Base-by-base conservation (phyloP, 2,329 filamentous ascomycete species). In the Penicillium griseofulvum region DNA sequence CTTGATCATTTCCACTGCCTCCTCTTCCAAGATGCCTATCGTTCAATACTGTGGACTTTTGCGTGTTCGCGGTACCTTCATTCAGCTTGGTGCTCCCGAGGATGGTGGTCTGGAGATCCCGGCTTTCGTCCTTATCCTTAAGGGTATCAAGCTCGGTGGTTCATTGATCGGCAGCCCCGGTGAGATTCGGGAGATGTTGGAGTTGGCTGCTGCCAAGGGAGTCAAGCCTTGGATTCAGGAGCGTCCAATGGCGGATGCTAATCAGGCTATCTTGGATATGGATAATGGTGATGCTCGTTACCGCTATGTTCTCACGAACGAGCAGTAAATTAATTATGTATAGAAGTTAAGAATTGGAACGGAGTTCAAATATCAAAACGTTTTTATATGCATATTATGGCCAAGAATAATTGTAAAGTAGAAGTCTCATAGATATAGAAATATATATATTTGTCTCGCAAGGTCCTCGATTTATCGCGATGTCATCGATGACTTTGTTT, bases 1-100 rank as follows among this genome's bases (percentile, higher is more conserved):
- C 60, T 65, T 85, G 29, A 83, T 85, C 60, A 68, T 85, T 50
- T 81, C 71, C 56, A 85, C 83, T 1, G 81, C 83, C 16, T 81
- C 79, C 3, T 79, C 76, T 0, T 76, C 79, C 2, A 79, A 83
- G 62, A 65, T 65, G 62, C 62, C 62, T 7, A 56, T 65, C 5
- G 44, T 44, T 1, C 33, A 50, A 6, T 65, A 65, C 42, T 59
- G 54, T 31, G 49, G 54, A 28, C 46, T 65, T 39, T 55, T 65
- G 16, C 59, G 60, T 38, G 49, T 54, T 42, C 61, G 43, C 5
- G 62, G 62, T 24, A 62, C 62, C 7, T 60, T 88, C 54, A 79
- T 88, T 44, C 84, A 88, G 70, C 78, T 90, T 38, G 87, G 86
- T 53, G 80, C 80, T 0, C 87, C 87, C 2, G 87, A 90, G 58